Evolutionary conservation across 1,284 basidiomycete species (phyloP).

Genomic region (Fistulina hepatica): DNA sequence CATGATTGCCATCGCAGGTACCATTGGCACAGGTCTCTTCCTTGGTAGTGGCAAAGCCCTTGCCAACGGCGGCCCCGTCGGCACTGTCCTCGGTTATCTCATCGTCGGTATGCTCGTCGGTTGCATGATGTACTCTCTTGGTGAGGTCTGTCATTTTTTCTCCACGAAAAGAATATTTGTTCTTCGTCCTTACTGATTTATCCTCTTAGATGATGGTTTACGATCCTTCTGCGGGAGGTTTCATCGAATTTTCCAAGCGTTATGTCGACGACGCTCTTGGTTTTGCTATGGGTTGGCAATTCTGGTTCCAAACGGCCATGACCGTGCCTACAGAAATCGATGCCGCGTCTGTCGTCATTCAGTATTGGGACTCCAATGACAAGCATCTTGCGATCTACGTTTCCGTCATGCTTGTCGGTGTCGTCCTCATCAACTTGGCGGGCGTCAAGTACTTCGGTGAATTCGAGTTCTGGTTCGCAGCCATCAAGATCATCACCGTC

Average conservation of each 20-base stretch:
- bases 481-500: conserved; percentile 27
- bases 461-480: conserved; percentile 29
- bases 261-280: conserved; percentile 40
- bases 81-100: conserved; percentile 17
- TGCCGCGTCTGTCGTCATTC: conserved; percentile 14
- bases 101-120: conserved; percentile 19
- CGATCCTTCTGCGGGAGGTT: conserved; percentile 30
- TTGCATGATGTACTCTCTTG: conserved; percentile 27
- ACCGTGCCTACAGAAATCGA: conserved; percentile 12
- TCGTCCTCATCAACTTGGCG: conserved; percentile 21
- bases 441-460: conserved; percentile 21
- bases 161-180: too few relatives aligned
- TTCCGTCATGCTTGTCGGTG: conserved; percentile 23
- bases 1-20: conserved; percentile 22
- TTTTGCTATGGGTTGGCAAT: conserved; percentile 32
- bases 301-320: conserved; percentile 22
- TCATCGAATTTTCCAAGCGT: conserved; percentile 33
- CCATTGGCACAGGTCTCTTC: conserved; percentile 12
- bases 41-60: conserved; percentile 18
- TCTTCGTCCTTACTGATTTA: too few relatives aligned
- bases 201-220: conserved; percentile 24
- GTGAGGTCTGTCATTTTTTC: too few relatives aligned
- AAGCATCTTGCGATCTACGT: conserved; percentile 21
- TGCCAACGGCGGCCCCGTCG: conserved; percentile 18
- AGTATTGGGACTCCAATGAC: conserved; percentile 15